Conservation (phyloP, 805 yeast species). For the Wickerhamiella sorbophila region DNA sequence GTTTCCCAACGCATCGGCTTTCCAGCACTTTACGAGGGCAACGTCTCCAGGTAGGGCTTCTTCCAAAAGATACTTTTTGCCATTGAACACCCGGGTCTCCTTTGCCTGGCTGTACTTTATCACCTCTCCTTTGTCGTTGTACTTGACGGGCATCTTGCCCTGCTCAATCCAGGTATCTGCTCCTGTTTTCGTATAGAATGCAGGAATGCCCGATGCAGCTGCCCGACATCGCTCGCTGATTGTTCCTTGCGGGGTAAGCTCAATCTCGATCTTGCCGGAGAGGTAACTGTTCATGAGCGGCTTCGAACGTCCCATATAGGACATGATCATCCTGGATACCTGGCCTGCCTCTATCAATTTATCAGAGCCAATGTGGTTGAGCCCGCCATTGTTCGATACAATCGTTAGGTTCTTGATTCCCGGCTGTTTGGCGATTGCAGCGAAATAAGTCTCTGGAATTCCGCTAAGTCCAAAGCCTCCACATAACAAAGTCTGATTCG, state of each 20-base stretch:
- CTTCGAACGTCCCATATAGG: slow-evolving; percentile 35
- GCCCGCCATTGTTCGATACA: slow-evolving; percentile 37
- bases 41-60: slow-evolving; percentile 34
- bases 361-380: slow-evolving; percentile 32
- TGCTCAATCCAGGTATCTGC: slow-evolving; percentile 38
- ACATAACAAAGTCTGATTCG: slow-evolving; percentile 27
- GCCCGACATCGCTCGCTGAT: slow-evolving; percentile 36
- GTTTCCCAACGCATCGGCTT: slow-evolving; percentile 36
- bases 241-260: slow-evolving; percentile 39
- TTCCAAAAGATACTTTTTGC: slow-evolving; percentile 32
- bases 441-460: slow-evolving; percentile 32
- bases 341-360: slow-evolving; percentile 31
- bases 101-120: slow-evolving; percentile 27
- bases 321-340: slow-evolving; percentile 31
- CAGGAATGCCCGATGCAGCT: slow-evolving; percentile 37
- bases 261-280: slow-evolving; percentile 33
- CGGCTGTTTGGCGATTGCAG: slow-evolving; percentile 25
- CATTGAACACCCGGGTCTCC: slow-evolving; percentile 32
- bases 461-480: slow-evolving; percentile 41
- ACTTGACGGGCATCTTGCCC: slow-evolving; percentile 34
- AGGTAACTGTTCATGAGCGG: slow-evolving; percentile 30
- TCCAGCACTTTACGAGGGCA: slow-evolving; percentile 35
- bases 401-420: slow-evolving; percentile 29
- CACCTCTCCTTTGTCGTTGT: slow-evolving; percentile 27
- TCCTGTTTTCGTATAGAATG: slow-evolving; percentile 37